phyloP scores from a whole-genome alignment of 2,329 filamentous ascomycete genomes.

The Fusarium dlaminii region DNA sequence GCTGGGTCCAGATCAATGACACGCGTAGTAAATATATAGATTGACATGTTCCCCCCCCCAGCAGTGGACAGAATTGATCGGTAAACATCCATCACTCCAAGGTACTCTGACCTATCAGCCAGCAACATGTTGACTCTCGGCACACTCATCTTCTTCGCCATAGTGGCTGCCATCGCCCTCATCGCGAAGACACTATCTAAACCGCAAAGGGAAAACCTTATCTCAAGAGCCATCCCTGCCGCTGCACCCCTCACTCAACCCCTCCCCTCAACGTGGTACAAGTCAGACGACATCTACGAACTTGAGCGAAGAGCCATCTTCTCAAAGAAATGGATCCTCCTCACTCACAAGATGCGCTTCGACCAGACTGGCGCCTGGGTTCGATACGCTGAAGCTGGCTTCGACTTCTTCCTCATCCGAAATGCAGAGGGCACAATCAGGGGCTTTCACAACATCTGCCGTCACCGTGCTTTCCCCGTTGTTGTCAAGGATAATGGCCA shows the following conservation, averaged over 20 bases:
- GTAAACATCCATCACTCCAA: background rate
- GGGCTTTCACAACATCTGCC: constrained; percentile 70
- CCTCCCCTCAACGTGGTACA: constrained; percentile 55
- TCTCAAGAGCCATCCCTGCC: constrained; percentile 19
- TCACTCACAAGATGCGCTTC: constrained; percentile 62
- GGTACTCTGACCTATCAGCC: background rate
- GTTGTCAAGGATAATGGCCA: constrained; percentile 61
- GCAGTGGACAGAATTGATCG: background rate
- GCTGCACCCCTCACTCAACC: constrained; percentile 26
- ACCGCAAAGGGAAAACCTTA: constrained; percentile 18
- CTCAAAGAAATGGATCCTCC: constrained; percentile 64
- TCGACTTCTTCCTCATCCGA: constrained; percentile 62
- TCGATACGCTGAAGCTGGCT: constrained; percentile 63
- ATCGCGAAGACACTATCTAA: constrained; percentile 9
- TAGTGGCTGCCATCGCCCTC: constrained; percentile 6
- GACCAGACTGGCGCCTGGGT: constrained; percentile 64
- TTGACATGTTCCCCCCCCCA: background rate
- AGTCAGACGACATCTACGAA: constrained; percentile 62
- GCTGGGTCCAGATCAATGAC: background rate
- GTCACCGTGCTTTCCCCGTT: constrained; percentile 68
- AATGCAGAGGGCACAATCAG: constrained; percentile 65
- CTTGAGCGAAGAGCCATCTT: constrained; percentile 66
- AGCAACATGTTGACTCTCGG: constrained; percentile 18
- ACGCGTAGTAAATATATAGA: constrained; percentile 11
- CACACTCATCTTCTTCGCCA: constrained; percentile 2